Base-by-base conservation (phyloP, 1,139 yeast genomes). In the Wickerhamomyces sp. region DNA sequence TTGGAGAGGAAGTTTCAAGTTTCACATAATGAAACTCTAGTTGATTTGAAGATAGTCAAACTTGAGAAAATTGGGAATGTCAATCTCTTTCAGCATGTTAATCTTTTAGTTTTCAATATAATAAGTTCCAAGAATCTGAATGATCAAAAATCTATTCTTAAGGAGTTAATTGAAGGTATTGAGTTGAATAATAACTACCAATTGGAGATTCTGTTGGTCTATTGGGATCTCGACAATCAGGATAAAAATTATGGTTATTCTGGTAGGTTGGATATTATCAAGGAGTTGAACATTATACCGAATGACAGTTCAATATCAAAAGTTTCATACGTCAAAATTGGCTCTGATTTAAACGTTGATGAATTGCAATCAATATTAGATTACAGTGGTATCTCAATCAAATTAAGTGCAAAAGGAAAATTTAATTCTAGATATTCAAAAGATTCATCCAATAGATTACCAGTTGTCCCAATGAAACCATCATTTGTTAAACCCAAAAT, bases 141-240 rank as follows among this genome's bases (percentile, higher is more conserved):
- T 8, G 59, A 59, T 23, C 69, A 67, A 41, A 68, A 64, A 23
- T 59, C 58, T 33, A 56, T 60, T 23, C 45, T 68, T 37, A 60
- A 58, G 18, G 69, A 66, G 39, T 45, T 68, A 27, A 49, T 66
- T 4, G 58, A 64, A 27, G 67, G 65, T 6, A 55, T 64, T n/a
- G 56, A 65, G 6, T 44, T 64, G 18, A 62, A 65, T 41, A 60
- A 68, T 7, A 62, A 60, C 37, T 59, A 53, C 34, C 60, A 61
- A 41, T 63, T 68, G 45, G 62, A 62, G 36, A 45, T 69, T 9
- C 29, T 67, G 27, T 49, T 69, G 3, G 48, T 67, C 4, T 66
- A 62, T 45, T 68, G 73, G 73, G 69, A 66, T 39, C 59, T 69
- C 13, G 56, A 62, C 6, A 64, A 65, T 5, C 10, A 18, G 10